Evolutionary conservation across 306 rosid species (phyloP).

Genomic region (Quercus wislizeni): DNA sequence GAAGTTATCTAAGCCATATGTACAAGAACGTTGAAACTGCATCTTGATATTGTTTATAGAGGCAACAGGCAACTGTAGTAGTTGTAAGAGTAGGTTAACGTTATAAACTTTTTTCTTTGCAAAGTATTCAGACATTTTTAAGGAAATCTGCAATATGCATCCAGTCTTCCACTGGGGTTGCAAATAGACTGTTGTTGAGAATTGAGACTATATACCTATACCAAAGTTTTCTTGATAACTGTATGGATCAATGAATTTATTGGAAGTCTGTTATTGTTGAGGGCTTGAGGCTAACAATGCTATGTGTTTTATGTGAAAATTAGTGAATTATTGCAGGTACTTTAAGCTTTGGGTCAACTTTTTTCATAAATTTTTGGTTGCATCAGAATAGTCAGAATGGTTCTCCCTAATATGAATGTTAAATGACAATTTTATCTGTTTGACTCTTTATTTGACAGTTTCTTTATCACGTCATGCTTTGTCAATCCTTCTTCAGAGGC

Average conservation of each 20-base stretch:
- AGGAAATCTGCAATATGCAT: background rate
- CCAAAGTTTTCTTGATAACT: background rate
- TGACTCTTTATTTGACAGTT: background rate
- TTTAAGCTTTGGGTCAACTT: background rate
- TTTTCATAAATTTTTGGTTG: background rate
- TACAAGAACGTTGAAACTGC: background rate
- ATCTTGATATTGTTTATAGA: background rate
- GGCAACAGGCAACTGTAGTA: background rate
- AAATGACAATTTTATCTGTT: background rate
- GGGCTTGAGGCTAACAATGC: background rate
- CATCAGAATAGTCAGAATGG: background rate
- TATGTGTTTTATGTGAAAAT: background rate
- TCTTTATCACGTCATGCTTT: background rate
- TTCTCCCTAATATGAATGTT: too few species aligned
- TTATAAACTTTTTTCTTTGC: too few species aligned
- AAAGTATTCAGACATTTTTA: background rate
- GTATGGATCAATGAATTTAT: background rate
- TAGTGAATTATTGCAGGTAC: background rate
- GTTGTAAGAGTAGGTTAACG: background rate
- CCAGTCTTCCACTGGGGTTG: background rate
- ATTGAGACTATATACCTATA: background rate
- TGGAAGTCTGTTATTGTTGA: background rate
- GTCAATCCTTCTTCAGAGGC: background rate
- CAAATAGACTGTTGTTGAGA: background rate
- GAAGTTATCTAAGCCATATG: background rate